Percentiles rank a stretch among this genome's conserved stretches.
Evolutionary conservation across 768 basidiomycete genomes (phyloP).

Genomic region (Imleria badia): DNA sequence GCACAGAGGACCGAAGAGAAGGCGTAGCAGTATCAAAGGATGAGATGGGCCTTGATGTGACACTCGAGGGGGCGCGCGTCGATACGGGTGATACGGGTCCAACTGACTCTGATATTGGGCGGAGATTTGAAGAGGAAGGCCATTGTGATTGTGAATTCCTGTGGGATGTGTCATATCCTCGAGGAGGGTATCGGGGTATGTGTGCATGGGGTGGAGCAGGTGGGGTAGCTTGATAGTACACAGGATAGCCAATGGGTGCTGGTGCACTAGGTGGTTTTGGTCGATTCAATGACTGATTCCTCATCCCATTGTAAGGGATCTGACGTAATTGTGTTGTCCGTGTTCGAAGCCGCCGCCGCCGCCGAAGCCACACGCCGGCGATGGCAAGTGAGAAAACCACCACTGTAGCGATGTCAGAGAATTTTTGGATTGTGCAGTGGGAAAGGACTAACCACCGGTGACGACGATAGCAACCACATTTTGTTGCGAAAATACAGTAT

Average conservation of each 20-base stretch:
- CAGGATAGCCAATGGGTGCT: neutral
- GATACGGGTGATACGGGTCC: neutral
- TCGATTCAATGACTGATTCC: neutral
- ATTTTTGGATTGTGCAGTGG: neutral
- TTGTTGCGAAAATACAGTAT: neutral
- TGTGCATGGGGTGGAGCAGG: neutral
- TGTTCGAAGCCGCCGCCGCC: slow-evolving; percentile 3
- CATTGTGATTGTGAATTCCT: neutral
- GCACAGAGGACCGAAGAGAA: slow-evolving; percentile 4
- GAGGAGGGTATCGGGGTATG: slow-evolving; percentile 10
- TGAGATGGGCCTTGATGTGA: neutral
- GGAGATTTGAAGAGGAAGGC: neutral
- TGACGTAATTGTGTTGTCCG: neutral
- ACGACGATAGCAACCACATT: neutral
- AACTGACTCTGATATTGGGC: neutral
- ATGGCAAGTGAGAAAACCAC: neutral
- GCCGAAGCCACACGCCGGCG: neutral
- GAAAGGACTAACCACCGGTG: slow-evolving; percentile 10
- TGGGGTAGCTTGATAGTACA: neutral
- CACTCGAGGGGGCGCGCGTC: neutral
- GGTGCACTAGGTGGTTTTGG: slow-evolving; percentile 4
- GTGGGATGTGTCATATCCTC: neutral
- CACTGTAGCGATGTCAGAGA: slow-evolving; percentile 8
- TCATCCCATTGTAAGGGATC: neutral
- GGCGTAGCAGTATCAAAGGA: neutral